These are phyloP conservation scores for Flaveria brownii DNA, from an alignment of 129 eudicot genomes.

Conservation along the genomic window DNA sequence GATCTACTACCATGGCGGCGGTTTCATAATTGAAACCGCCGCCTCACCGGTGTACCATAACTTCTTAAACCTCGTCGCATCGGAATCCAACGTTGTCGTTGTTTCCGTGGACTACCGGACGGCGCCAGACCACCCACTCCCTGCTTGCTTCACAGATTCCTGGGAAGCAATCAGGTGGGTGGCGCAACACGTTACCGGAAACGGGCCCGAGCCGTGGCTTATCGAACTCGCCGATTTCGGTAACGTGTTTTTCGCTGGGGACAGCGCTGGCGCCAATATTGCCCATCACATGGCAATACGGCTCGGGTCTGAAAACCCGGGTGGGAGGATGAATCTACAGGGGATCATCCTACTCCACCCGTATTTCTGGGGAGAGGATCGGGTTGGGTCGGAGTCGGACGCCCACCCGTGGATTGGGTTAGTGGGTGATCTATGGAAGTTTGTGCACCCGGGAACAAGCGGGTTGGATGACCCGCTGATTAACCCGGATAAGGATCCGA, in stretches of 20 bases:
- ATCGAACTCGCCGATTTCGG: constrained; percentile 35
- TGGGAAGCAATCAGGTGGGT: constrained; percentile 69
- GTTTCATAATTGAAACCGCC: constrained; percentile 34
- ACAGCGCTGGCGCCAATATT: constrained; percentile 50
- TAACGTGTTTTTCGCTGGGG: constrained; percentile 40
- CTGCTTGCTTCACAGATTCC: constrained; percentile 47
- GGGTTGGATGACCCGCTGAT: constrained; percentile 33
- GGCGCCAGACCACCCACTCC: constrained; percentile 55
- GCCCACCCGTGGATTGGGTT: neutral
- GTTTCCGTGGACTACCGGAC: constrained; percentile 50
- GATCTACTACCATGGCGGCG: constrained; percentile 74
- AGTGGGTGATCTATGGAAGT: neutral
- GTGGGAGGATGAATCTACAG: constrained; percentile 4
- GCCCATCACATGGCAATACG: constrained; percentile 46
- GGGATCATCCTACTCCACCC: constrained; percentile 51
- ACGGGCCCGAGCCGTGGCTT: constrained; percentile 39
- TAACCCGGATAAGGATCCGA: constrained; percentile 34
- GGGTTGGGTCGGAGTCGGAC: constrained; percentile 21
- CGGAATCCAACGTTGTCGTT: constrained; percentile 21
- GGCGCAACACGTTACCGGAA: constrained; percentile 30
- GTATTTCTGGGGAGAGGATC: constrained; percentile 48
- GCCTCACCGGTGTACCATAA: constrained; percentile 28
- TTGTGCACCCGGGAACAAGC: constrained; percentile 21
- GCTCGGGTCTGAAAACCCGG: constrained; percentile 17
- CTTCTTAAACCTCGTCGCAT: constrained; percentile 25